Base-by-base conservation (phyloP, 2,329 filamentous ascomycete species). In the Cladosporium sp. region DNA sequence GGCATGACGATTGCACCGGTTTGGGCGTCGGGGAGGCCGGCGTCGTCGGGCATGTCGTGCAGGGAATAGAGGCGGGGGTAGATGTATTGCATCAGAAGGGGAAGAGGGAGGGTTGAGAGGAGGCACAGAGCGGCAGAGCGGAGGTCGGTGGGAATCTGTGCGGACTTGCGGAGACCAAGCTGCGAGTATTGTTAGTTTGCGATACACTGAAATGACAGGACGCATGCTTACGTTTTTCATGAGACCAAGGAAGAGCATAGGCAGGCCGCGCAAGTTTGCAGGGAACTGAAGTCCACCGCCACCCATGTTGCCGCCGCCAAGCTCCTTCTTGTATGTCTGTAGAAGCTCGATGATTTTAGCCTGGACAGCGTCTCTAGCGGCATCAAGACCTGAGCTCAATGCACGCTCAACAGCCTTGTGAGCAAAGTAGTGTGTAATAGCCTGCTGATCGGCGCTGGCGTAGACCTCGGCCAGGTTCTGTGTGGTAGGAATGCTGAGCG, bases 361-460 rank as follows among this genome's bases (percentile, higher is more conserved):
- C 73, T 97, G 91, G 42, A 97, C 80, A 47, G 91, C 88, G 73
- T 99, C 94, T 40, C 94, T 83, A 51, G 94, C 94, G 48, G 91
- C 88, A 66, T 99, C 94, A 52, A 99, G 79, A 37, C 93, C 92
- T 66, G 85, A 90, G 66, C 90, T 88, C 37, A 99, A 79, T 10
- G 89, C 87, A 66, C 91, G 83, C 78, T 99, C 94, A 3, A 97
- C 94, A 15, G 94, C 94, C 79, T 97, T 97, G 82, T 99, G 94
- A 66, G 89, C 93, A 79, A 93, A 97, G 78, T 93, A 97, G 12
- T 90, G 89, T 3, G 92, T 89, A 65, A 99, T 91, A 13, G 94
- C 94, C 67, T 88, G 88, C 74, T 97, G 93, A 70, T 99, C 94
- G 0, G 94, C 94, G 4, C 91, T 96, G 8, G 94, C 91, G 72